phyloP scores from a whole-genome alignment of 345 rosid genomes.

The Eucalyptus leucophloia region DNA sequence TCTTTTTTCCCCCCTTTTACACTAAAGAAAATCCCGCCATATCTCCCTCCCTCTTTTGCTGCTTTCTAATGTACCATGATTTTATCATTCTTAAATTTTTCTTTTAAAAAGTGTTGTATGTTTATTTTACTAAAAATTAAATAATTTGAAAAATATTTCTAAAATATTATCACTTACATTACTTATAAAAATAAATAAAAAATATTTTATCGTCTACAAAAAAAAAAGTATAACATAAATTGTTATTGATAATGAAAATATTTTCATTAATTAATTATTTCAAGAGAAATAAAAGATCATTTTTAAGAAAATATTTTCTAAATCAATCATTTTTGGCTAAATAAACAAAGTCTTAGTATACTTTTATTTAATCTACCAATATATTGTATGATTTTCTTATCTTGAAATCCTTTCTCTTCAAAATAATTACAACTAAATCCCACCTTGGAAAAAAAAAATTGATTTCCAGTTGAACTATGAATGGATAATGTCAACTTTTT shows the following conservation, averaged over 20 bases:
- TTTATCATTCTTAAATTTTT: not conserved
- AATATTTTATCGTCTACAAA: fast-evolving
- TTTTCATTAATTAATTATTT: not conserved
- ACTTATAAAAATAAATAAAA: not conserved
- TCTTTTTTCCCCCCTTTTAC: not conserved
- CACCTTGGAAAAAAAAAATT: not conserved
- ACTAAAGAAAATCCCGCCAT: not conserved
- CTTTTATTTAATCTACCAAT: not conserved
- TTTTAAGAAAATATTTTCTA: not conserved
- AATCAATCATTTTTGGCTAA: not conserved
- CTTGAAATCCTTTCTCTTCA: not conserved
- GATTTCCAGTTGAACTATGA: not conserved
- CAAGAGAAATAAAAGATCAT: not conserved
- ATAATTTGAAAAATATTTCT: not conserved
- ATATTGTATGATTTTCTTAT: not conserved
- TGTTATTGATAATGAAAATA: not conserved
- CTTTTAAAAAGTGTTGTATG: not conserved
- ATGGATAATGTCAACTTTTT: not conserved
- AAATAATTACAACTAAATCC: not conserved
- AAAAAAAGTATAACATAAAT: not conserved
- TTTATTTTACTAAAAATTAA: not conserved
- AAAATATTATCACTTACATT: not conserved
- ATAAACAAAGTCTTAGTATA: not conserved
- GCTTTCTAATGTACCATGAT: not conserved
- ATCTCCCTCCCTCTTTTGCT: not conserved